Evolutionary conservation across 306 rosid species (phyloP).

Genomic region (Malus sylvestris): DNA sequence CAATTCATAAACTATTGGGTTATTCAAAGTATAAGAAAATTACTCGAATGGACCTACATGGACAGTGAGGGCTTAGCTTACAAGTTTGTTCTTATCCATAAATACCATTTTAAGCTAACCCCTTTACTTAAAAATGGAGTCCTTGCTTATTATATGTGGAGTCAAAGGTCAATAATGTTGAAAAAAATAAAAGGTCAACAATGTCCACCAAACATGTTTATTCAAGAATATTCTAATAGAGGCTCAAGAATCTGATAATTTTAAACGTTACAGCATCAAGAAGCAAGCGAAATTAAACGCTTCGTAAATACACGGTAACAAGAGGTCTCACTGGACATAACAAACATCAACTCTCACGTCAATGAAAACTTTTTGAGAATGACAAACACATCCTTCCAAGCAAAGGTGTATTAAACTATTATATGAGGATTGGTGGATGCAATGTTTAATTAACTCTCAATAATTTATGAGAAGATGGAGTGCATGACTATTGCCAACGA

Average conservation of each 20-base stretch:
- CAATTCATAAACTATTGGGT: not conserved
- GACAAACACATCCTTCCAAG: conserved; percentile 2
- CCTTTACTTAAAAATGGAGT: not conserved
- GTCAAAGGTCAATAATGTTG: not conserved
- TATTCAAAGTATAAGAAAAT: not conserved
- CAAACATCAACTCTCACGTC: not conserved
- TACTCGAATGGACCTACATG: not conserved
- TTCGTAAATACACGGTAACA: too few species aligned
- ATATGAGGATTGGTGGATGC: not conserved
- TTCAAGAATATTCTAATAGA: not conserved
- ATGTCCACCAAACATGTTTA: not conserved
- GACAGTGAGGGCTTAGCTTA: not conserved
- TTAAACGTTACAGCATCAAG: not conserved
- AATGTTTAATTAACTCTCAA: not conserved
- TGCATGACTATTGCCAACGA: not conserved
- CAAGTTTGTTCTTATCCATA: not conserved
- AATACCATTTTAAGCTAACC: not conserved
- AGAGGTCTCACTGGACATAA: not conserved
- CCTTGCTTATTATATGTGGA: not conserved
- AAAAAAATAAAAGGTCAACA: not conserved
- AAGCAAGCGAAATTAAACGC: not conserved
- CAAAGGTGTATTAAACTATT: not conserved
- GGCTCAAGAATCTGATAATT: not conserved
- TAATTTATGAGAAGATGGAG: conserved; percentile 2
- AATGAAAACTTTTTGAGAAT: not conserved